phyloP scores from a whole-genome alignment of 805 yeast species.

The Monosporozyma aquatica region DNA sequence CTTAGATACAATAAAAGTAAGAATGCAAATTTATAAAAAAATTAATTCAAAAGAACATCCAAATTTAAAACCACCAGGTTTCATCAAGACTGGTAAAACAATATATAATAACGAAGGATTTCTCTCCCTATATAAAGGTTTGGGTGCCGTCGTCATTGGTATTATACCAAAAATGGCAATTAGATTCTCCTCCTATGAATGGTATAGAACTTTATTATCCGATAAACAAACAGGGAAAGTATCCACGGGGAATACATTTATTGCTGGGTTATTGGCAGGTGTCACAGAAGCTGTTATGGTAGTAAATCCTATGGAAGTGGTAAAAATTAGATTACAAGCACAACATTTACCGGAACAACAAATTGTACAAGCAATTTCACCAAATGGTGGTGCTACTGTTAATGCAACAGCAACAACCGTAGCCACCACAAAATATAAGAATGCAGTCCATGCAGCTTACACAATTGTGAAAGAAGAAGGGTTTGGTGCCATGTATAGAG shows the following conservation, averaged over 20 bases:
- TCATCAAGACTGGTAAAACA: conserved; percentile 67
- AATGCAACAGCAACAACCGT: conserved; percentile 8
- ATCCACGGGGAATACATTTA: conserved; percentile 64
- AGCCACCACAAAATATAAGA: conserved; percentile 52
- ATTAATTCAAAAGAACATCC: conserved; percentile 14
- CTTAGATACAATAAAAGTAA: conserved; percentile 92
- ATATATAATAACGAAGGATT: conserved; percentile 76
- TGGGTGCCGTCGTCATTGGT: conserved; percentile 95
- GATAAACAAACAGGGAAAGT: conserved; percentile 53
- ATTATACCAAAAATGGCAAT: conserved; percentile 98
- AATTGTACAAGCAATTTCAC: conserved; percentile 1
- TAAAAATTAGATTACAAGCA: conserved; percentile 91
- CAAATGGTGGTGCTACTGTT: conserved; percentile 5
- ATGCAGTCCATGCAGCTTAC: conserved; percentile 85
- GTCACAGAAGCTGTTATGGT: conserved; percentile 89
- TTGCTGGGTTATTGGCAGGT: conserved; percentile 97
- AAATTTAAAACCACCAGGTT: conserved; percentile 66
- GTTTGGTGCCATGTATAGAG: conserved; percentile 76
- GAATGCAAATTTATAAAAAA: conserved; percentile 86
- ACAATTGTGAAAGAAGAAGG: conserved; percentile 89
- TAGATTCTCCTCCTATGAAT: conserved; percentile 89
- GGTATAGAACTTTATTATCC: conserved; percentile 61
- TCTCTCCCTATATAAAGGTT: conserved; percentile 84
- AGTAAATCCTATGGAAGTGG: conserved; percentile 96
- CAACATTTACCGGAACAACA: conserved; percentile 56